Base-by-base conservation (phyloP, 2,329 filamentous ascomycete species). In the Neurospora sp. region DNA sequence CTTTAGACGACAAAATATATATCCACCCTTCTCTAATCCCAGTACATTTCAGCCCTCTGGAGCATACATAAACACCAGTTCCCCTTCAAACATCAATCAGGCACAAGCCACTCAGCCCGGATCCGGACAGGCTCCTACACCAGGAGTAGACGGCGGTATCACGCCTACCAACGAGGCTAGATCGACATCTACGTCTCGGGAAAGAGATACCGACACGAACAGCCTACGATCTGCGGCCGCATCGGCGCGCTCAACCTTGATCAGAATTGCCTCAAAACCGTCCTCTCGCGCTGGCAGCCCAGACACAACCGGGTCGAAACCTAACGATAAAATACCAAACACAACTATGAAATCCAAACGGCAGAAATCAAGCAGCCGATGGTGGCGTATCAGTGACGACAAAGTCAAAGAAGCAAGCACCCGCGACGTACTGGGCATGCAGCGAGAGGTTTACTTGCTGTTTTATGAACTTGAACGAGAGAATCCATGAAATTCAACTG, bases 381-480 rank as follows among this genome's bases (percentile, higher is more conserved):
- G 96, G 96, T 99, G 96, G 96, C 89, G 96, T 41, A 97, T 99
- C 74, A 97, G 94, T 74, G 96, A 99, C 78, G 96, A 99, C 74
- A 97, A 96, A 80, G 88, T 98, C 76, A 96, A 95, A 78, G 95
- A 98, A 80, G 91, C 93, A 74, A 97, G 94, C 83, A 98, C 94
- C 6, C 88, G 86, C 69, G 96, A 99, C 75, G 93, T 99, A 6
- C 80, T 99, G 70, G 88, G 89, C 8, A 97, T 97, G 93, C 93
- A 97, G 81, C 91, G 90, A 76, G 96, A 99, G 80, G 95, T 98
- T 0, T 99, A 99, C 79, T 82, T 99, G 78, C 81, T 99, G 68
- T 99, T 99, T 79, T 99, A 99, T 80, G 95, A 98, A 83, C 82
- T 97, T 75, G 91, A 95, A 73, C 84, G 83, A 74, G 79, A 81